Percentiles rank a stretch among this genome's conserved stretches.
phyloP scores from a whole-genome alignment of 2,329 filamentous ascomycete species.

The Colletotrichum spaethianum region DNA sequence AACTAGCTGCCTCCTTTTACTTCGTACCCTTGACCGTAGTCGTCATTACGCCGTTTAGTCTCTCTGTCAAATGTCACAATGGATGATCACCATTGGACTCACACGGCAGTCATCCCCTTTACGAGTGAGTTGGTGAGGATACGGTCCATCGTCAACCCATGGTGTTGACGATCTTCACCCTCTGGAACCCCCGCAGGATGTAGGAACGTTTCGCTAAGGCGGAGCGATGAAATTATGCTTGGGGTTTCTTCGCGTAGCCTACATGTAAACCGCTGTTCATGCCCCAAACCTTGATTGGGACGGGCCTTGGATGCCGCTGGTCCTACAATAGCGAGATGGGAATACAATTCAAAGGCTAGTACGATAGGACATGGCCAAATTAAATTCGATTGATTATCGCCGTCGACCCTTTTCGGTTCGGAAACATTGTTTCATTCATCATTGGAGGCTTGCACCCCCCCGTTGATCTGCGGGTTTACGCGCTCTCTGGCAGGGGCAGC shows the following conservation, averaged over 20 bases:
- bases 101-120: neutral
- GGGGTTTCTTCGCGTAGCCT: neutral
- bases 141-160: neutral
- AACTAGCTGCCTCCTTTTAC: neutral
- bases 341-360: neutral
- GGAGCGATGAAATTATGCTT: neutral
- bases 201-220: neutral
- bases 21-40: neutral
- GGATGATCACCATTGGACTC: neutral
- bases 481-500: neutral
- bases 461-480: slow-evolving; percentile 19
- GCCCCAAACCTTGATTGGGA: neutral
- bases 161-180: slow-evolving; percentile 3
- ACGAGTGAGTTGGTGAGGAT: slow-evolving; percentile 3
- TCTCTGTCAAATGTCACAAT: neutral
- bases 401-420: neutral
- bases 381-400: neutral
- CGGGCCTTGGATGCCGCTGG: too few relatives aligned
- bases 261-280: neutral
- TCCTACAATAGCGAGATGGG: neutral
- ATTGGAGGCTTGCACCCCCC: slow-evolving; percentile 1
- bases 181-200: neutral
- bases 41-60: neutral
- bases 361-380: neutral
- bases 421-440: neutral